Conservation (phyloP, 805 yeast genomes). For the Ascoidea asiatica region DNA sequence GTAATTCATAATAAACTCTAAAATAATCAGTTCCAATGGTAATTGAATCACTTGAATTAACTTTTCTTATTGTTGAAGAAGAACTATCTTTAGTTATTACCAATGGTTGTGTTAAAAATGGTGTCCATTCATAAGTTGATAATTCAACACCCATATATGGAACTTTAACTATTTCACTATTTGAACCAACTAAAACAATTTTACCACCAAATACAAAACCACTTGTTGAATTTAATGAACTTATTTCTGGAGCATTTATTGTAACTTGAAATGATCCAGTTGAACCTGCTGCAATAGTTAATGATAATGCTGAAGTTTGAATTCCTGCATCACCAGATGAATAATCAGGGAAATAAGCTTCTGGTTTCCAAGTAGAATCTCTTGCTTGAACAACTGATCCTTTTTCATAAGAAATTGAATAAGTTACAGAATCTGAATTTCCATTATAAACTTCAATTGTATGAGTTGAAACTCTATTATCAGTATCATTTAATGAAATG, state of each 20-base stretch:
- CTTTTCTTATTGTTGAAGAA: background rate
- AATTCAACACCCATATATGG: conserved; percentile 11
- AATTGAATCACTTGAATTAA: conserved; percentile 1
- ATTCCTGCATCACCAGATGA: background rate
- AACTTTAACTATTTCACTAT: conserved; percentile 9
- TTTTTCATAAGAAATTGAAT: background rate
- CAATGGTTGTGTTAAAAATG: conserved; percentile 4
- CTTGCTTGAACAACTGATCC: background rate
- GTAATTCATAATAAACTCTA: conserved; percentile 5
- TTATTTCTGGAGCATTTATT: background rate
- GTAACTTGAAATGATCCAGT: background rate
- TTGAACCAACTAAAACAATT: conserved; percentile 9
- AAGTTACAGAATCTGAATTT: conserved; percentile 5
- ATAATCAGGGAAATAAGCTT: background rate
- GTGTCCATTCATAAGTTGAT: conserved; percentile 6
- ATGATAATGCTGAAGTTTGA: background rate
- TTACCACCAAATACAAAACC: conserved; percentile 8
- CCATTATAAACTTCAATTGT: conserved; percentile 9
- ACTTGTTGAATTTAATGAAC: no score
- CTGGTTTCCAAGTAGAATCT: background rate
- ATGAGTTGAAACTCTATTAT: conserved; percentile 7
- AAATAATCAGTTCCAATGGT: no score
- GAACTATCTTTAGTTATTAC: background rate
- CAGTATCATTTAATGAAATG: conserved; percentile 7
- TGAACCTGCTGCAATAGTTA: background rate